A percentile compares a stretch with the other conserved stretches of the same genome.
These are phyloP conservation scores for Cutaneotrichosporon spelunceum DNA, from an alignment of 1,284 basidiomycete species.

Conservation along the genomic window DNA sequence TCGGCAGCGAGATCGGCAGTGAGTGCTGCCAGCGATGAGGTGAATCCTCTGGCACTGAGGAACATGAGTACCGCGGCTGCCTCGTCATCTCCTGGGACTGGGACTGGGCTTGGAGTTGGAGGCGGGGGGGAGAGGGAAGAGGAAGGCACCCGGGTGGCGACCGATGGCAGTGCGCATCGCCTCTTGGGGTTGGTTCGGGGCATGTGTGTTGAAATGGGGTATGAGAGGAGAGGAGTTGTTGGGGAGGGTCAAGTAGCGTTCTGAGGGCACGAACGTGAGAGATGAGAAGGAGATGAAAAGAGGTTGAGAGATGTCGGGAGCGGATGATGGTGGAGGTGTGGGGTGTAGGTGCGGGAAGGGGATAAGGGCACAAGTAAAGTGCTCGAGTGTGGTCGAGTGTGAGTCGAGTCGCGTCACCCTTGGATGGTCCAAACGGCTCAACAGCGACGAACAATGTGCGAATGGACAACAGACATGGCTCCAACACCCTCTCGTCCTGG, in stretches of 20 bases:
- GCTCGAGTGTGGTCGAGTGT: no score
- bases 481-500: no score
- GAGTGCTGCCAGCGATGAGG: background rate
- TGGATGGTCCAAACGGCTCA: no score
- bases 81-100: background rate
- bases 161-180: background rate
- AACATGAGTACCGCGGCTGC: background rate
- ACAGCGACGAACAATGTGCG: no score
- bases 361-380: no score
- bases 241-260: background rate
- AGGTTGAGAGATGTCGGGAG: no score
- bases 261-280: no score
- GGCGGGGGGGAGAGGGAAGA: background rate
- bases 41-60: background rate
- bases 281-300: no score
- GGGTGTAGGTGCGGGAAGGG: no score
- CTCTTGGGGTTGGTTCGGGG: background rate
- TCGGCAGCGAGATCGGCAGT: background rate
- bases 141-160: background rate
- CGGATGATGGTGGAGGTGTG: no score
- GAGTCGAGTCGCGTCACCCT: no score
- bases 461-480: no score
- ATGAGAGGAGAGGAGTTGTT: background rate
- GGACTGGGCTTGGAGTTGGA: background rate
- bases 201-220: background rate